Base-by-base conservation (phyloP, 2,329 filamentous ascomycete species). In the Colletotrichum sp. region DNA sequence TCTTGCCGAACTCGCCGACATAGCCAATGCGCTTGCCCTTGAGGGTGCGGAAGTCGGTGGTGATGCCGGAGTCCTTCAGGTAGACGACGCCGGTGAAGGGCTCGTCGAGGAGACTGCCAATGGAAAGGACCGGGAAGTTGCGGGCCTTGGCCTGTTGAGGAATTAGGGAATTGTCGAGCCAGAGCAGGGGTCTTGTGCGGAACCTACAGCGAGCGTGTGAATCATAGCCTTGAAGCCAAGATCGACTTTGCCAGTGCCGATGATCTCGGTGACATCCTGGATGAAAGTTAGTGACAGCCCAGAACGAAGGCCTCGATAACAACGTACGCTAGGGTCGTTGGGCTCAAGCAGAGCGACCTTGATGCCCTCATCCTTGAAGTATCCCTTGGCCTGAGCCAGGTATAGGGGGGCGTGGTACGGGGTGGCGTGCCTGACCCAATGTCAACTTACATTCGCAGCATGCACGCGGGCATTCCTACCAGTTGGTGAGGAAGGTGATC, bases 161-260 rank as follows among this genome's bases (percentile, higher is more conserved):
- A 5, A 9, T 44, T 26, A 69, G 57, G 39, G 12, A 9, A 2
- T 8, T 3, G 3, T 18, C 12, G 3, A 26, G 18, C 18, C 24
- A 18, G 13, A 6, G 0, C 3, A 3, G 13, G 10, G 5, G 4
- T 13, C 10, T 16, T 52, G 10, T 7, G n/a, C 18, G 6, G 10
- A 15, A 83, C 88, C 77, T 85, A 93, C 92, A 72, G 94, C 94
- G 76, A 96, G 90, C 10, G 94, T 95, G 82, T 96, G 94, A 79
- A 96, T 96, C 94, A 96, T 95, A 78, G 94, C 94, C 85, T 95
- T 96, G 90, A 95, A 95, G 60, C 94, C 94, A 81, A 95, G 90
- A 82, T 95, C 94, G 66, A 95, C 92, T 82, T 95, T 95, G 77
- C 92, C 92, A 71, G 90, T 92, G 75, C 94, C 94, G 79, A 96